Evolutionary conservation across 1,139 yeast genomes (phyloP).

Genomic region (Diutina mesorugosa): DNA sequence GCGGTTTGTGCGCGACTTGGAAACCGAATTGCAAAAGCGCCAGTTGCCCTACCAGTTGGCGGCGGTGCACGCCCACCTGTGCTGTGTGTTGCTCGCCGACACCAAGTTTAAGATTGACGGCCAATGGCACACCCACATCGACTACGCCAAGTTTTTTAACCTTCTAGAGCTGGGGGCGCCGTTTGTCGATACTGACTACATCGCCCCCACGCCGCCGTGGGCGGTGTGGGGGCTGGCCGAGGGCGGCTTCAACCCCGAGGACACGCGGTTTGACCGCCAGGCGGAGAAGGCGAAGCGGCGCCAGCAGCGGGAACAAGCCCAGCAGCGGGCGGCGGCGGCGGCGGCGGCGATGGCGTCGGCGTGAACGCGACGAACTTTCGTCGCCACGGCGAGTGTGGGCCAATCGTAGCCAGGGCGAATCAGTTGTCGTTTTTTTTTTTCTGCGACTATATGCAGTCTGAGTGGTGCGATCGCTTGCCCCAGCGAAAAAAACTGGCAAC

Average conservation of each 20-base stretch:
- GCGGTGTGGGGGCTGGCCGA: constrained; percentile 77
- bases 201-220: constrained; percentile 78
- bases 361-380: too few relatives aligned
- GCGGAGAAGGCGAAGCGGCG: constrained; percentile 45
- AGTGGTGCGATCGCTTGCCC: neutral
- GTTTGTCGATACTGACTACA: constrained; percentile 72
- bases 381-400: neutral
- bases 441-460: neutral
- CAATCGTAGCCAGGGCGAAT: too few relatives aligned
- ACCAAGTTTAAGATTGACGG: constrained; percentile 55
- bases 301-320: constrained; percentile 22
- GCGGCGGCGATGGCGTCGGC: neutral
- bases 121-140: constrained; percentile 83
- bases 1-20: constrained; percentile 52
- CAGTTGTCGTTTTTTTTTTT: too few relatives aligned
- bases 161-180: constrained; percentile 49
- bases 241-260: constrained; percentile 87
- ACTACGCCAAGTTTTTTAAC: constrained; percentile 66
- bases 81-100: constrained; percentile 80
- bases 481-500: neutral
- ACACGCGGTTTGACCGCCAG: constrained; percentile 54
- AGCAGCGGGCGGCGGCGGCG: neutral
- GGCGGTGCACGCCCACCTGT: constrained; percentile 92
- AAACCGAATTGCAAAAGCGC: constrained; percentile 43
- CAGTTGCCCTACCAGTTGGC: constrained; percentile 72